phyloP scores from a whole-genome alignment of 2,329 filamentous ascomycete species.

The Xylariaceae sp. region DNA sequence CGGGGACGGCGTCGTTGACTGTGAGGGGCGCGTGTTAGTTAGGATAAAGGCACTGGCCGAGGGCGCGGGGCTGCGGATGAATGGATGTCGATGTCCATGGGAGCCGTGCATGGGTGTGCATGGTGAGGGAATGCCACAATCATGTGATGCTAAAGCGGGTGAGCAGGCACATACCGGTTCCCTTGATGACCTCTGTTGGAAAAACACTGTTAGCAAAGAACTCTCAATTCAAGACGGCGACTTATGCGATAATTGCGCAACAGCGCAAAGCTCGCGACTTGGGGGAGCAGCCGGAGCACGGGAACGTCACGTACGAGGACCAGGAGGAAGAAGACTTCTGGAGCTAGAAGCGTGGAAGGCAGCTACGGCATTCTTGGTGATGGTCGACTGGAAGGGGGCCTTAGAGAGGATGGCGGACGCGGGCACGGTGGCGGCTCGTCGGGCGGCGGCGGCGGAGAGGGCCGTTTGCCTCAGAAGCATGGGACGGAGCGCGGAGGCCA shows the following conservation, averaged over 20 bases:
- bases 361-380: conserved; percentile 45
- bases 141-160: not conserved
- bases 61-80: not conserved
- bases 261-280: not conserved
- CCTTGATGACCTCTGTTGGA: conserved; percentile 63
- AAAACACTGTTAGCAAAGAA: conserved; percentile 39
- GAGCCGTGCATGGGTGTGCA: not conserved
- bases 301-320: conserved; percentile 63
- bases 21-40: conserved; percentile 13
- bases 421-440: conserved; percentile 33
- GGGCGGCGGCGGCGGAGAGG: conserved; percentile 36
- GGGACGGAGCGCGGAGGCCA: conserved; percentile 54
- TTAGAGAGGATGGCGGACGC: conserved; percentile 32
- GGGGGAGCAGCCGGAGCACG: not conserved
- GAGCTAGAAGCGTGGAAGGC: conserved; percentile 82
- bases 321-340: conserved; percentile 71
- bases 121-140: not conserved
- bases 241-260: conserved; percentile 2
- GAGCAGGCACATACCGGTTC: conserved; percentile 54
- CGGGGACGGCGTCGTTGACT: conserved; percentile 81
- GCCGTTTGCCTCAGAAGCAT: conserved; percentile 51
- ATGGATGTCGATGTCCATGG: too few relatives aligned
- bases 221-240: not conserved
- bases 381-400: conserved; percentile 26
- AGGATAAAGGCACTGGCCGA: not conserved